Conservation (phyloP, 441 rosid genomes). For the Gossypium davidsonii region DNA sequence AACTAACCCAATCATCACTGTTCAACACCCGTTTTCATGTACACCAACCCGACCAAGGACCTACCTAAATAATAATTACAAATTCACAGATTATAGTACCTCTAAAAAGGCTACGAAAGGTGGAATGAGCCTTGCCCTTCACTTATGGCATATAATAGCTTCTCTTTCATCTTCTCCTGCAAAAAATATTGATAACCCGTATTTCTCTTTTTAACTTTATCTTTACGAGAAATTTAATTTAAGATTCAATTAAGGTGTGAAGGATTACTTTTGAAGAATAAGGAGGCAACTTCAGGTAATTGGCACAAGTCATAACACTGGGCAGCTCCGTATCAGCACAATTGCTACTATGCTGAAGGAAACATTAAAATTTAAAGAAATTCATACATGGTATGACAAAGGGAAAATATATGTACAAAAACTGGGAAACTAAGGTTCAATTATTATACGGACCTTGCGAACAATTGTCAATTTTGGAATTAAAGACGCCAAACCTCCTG, state of each 20-base stretch:
- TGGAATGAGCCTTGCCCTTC: constrained; percentile 99
- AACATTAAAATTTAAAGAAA: constrained; percentile 4
- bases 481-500: constrained; percentile 88
- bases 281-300: constrained; percentile 91
- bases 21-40: constrained; percentile 20
- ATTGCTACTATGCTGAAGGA: constrained; percentile 63
- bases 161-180: constrained; percentile 97
- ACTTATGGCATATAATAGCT: constrained; percentile 77
- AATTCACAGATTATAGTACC: constrained; percentile 27
- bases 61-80: constrained; percentile 44
- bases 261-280: constrained; percentile 74
- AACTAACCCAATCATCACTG: background rate
- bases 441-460: constrained; percentile 52
- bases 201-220: background rate
- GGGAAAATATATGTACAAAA: background rate
- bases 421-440: background rate
- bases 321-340: constrained; percentile 75
- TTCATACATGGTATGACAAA: background rate
- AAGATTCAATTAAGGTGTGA: constrained; percentile 7
- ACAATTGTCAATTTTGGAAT: constrained; percentile 92
- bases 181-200: background rate
- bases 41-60: constrained; percentile 19
- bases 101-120: constrained; percentile 50
- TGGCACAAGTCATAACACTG: constrained; percentile 98
- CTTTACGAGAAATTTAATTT: background rate